Percentiles rank a stretch among this genome's conserved stretches.
phyloP scores from a whole-genome alignment of 2,329 filamentous ascomycete species.

The Diaporthe batatas region DNA sequence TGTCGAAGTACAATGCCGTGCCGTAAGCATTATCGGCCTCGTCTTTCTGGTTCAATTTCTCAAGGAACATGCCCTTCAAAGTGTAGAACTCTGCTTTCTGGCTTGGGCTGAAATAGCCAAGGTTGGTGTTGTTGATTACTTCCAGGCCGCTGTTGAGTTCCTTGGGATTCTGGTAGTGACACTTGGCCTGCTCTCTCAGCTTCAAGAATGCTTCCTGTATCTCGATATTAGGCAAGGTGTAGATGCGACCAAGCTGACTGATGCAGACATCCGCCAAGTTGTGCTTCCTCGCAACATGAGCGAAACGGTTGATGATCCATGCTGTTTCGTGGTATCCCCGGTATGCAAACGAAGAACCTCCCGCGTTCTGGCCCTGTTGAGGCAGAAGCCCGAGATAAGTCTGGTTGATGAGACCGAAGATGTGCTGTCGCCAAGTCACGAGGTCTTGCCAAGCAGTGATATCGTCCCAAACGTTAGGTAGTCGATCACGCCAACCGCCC shows the following conservation, averaged over 20 bases:
- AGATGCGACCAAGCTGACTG: slow-evolving; percentile 95
- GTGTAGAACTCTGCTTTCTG: slow-evolving; percentile 99
- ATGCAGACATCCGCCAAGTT: slow-evolving; percentile 98
- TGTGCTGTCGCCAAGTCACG: slow-evolving; percentile 99
- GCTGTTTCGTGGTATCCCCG: slow-evolving; percentile 98
- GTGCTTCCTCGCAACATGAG: slow-evolving; percentile 97
- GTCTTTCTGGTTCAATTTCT: slow-evolving; percentile 89
- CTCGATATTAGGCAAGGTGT: slow-evolving; percentile 98
- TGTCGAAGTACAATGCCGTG: slow-evolving; percentile 94
- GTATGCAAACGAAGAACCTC: slow-evolving; percentile 94
- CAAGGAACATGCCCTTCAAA: slow-evolving; percentile 98
- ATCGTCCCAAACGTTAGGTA: slow-evolving; percentile 99
- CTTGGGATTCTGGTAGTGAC: slow-evolving; percentile 95
- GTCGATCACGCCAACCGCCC: slow-evolving; percentile 92
- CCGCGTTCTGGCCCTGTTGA: slow-evolving; percentile 82
- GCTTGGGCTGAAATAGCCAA: slow-evolving; percentile 95
- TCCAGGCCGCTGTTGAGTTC: slow-evolving; percentile 94
- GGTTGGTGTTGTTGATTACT: slow-evolving; percentile 99
- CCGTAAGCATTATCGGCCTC: slow-evolving; percentile 96
- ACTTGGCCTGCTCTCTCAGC: slow-evolving; percentile 97
- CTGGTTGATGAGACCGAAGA: slow-evolving; percentile 96
- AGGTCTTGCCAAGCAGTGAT: slow-evolving; percentile 99
- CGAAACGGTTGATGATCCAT: slow-evolving; percentile 99
- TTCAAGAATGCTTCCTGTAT: slow-evolving; percentile 99
- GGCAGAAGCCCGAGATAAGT: slow-evolving; percentile 91